Conservation (phyloP, 148 eudicot species). For the Rhododendron mucronatum region DNA sequence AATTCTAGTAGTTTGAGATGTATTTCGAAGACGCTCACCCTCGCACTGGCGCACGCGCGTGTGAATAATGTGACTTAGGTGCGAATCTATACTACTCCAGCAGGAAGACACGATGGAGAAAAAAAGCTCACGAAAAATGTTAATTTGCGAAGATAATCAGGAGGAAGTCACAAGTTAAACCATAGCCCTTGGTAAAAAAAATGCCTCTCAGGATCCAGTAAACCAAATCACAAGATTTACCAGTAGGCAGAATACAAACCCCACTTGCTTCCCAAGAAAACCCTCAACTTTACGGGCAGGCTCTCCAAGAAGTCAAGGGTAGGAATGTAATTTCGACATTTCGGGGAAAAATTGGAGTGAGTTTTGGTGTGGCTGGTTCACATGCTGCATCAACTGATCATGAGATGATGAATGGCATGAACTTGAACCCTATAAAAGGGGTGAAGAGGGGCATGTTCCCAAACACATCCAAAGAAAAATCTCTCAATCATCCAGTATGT, state of each 20-base stretch:
- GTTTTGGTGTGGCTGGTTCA: not conserved
- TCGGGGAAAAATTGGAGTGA: not conserved
- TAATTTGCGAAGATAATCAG: not conserved
- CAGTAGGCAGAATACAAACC: not conserved
- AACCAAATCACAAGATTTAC: not conserved
- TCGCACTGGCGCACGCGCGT: fast-evolving
- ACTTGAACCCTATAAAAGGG: not conserved
- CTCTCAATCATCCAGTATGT: not conserved
- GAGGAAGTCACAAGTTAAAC: not conserved
- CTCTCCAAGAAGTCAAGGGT: not conserved
- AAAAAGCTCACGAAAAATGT: not conserved
- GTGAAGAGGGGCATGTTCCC: not conserved
- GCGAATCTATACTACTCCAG: too few relatives aligned
- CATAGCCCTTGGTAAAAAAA: not conserved
- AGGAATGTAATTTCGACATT: not conserved
- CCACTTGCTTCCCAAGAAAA: not conserved
- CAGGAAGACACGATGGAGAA: not conserved
- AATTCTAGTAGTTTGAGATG: not conserved
- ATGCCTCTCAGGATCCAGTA: not conserved
- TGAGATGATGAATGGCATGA: not conserved
- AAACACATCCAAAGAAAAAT: not conserved
- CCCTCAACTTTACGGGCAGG: not conserved
- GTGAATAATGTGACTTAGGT: not conserved
- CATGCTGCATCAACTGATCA: not conserved
- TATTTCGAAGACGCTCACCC: not conserved